Evolutionary conservation across 768 basidiomycete genomes (phyloP), one percentile per base, ranked within the genome.

Genomic region (Tylopilus sp.): DNA sequence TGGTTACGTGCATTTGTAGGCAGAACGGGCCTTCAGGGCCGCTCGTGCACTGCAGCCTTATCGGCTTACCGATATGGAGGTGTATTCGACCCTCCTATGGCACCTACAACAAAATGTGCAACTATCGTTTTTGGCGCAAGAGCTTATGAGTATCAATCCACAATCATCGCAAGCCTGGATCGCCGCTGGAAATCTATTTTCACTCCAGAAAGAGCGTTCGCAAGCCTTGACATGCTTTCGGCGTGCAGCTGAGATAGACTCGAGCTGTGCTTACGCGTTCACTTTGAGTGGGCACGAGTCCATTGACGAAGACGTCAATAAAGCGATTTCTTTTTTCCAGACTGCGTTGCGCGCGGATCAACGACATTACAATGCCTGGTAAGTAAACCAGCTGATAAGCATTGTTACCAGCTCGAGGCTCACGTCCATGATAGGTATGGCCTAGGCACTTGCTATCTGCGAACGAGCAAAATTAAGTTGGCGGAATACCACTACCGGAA

Each of bases 351-450:
- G 90, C 71, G 86, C 88, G 52, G 94, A 98, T 75, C 74, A 82
- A 63, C 84, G 91, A 71, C 93, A 97, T 72, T 99, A 98, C 72
- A 95, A 97, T 73, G 97, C 97, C 48, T 98, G 97, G 97, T 97
- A 69, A 69, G 90, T 78, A 25, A 50, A 46, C 3, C 35, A 28
- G 20, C n/a, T 6, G 3, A 26, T 26, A 26, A 9, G 26, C 26
- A 26, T 36, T 23, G 43, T 47, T 48, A 38, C 15, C 26, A 40
- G 58, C 50, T 54, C 67, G 51, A 71, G n/a, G n/a, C n/a, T 65
- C 59, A 67, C 50, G 51, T 56, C 47, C 59, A 65, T 55, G 52
- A 56, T 63, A 98, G 95, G 95, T 99, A 98, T 70, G 97, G 97
- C n/a, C 76, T 99, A 60, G 97, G 97, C 55, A 91, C 91, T 31